Percentiles rank a stretch among this genome's conserved stretches.
phyloP scores from a whole-genome alignment of 345 rosid species.

The Lumnitzera littorea region DNA sequence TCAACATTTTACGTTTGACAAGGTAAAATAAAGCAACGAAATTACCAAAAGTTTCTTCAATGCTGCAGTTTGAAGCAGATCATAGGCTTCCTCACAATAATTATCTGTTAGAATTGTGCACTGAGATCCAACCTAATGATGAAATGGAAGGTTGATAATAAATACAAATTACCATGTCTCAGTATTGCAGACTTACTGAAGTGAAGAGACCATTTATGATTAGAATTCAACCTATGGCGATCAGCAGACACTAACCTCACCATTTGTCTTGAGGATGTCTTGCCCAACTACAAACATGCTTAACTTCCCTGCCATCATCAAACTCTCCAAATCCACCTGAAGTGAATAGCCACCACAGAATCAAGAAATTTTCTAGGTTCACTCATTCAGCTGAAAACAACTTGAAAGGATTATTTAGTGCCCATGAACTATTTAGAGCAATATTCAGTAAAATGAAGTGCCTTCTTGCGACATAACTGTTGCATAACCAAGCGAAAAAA shows the following conservation, averaged over 20 bases:
- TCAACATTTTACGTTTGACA: neutral
- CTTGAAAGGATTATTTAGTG: no score
- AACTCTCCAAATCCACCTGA: constrained; percentile 61
- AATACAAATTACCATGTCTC: neutral
- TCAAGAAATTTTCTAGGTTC: neutral
- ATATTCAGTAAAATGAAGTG: no score
- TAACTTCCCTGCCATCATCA: constrained; percentile 42
- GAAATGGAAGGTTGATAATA: neutral
- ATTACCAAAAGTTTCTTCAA: constrained; percentile 50
- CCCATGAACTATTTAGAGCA: no score
- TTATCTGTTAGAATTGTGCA: constrained; percentile 62
- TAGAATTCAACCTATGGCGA: neutral
- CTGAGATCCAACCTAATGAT: constrained; percentile 34
- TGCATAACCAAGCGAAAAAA: no score
- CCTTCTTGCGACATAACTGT: no score
- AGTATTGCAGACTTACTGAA: constrained; percentile 1
- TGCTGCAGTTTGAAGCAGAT: constrained; percentile 39
- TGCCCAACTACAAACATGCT: constrained; percentile 48
- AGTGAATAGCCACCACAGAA: neutral
- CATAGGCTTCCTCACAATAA: constrained; percentile 65
- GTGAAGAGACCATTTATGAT: neutral
- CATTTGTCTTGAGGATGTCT: constrained; percentile 38
- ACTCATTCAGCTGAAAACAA: no score
- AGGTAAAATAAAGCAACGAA: neutral
- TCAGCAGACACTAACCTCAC: constrained; percentile 28